Evolutionary conservation across 257 asterid genomes (phyloP).

Genomic region (Henckelia pumila): DNA sequence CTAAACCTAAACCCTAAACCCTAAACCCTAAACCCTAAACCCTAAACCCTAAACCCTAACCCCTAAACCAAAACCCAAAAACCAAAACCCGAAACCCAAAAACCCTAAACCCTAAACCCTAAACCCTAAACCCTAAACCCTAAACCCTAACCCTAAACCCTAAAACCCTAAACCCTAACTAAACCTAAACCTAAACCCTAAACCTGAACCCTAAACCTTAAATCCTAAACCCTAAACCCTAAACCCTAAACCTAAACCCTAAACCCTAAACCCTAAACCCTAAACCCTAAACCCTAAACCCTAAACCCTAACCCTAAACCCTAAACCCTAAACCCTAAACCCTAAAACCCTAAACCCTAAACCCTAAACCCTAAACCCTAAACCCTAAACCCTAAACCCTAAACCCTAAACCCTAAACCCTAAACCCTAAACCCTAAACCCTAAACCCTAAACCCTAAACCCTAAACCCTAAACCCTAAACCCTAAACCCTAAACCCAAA

Average conservation of each 20-base stretch:
- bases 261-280: constrained; percentile 23
- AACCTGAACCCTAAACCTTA: too few species aligned
- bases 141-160: too few species aligned
- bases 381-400: constrained; percentile 24
- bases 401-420: constrained; percentile 28
- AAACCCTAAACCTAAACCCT: constrained; percentile 23
- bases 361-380: neutral
- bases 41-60: too few species aligned
- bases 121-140: constrained; percentile 21
- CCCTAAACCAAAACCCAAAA: too few species aligned
- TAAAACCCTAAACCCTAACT: constrained; percentile 15
- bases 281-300: too few species aligned
- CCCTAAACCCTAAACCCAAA: constrained; percentile 10
- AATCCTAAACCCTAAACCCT: constrained; percentile 24
- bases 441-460: constrained; percentile 23
- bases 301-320: too few species aligned
- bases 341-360: constrained; percentile 3
- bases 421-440: constrained; percentile 23
- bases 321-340: neutral
- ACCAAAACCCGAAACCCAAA: too few species aligned
- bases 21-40: constrained; percentile 12
- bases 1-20: constrained; percentile 17
- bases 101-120: constrained; percentile 13
- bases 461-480: constrained; percentile 22
- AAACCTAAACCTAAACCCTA: constrained; percentile 23